These are phyloP conservation scores for Clarireedia paspali DNA, from an alignment of 2,329 filamentous ascomycete species.

Conservation along the genomic window DNA sequence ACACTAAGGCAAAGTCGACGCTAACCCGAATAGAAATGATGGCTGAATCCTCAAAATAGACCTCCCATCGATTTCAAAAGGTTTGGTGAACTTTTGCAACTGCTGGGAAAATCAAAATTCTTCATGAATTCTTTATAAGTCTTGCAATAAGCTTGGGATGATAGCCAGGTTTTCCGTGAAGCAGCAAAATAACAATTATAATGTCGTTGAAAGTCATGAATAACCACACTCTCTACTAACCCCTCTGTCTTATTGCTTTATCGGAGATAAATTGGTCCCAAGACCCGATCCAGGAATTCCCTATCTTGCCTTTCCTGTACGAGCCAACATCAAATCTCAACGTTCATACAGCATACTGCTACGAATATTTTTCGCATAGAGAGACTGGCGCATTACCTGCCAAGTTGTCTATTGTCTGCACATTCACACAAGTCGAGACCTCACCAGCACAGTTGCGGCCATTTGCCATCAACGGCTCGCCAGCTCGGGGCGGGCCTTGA, in stretches of 20 bases:
- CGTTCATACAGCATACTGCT: not conserved
- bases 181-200: no score
- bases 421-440: not conserved
- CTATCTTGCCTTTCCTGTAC: not conserved
- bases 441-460: not conserved
- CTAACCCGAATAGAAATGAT: not conserved
- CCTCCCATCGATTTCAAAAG: no score
- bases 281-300: constrained; percentile 3
- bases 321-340: not conserved
- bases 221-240: not conserved
- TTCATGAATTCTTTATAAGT: no score
- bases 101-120: no score
- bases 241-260: not conserved
- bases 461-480: constrained; percentile 17
- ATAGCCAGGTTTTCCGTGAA: no score
- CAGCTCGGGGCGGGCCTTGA: constrained; percentile 24
- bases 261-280: constrained; percentile 5
- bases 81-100: no score
- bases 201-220: not conserved
- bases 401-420: not conserved
- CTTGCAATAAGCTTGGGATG: no score
- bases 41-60: no score
- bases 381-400: not conserved
- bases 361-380: not conserved
- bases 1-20: not conserved